Evolutionary conservation across 75 land plant species (phyloP).

Genomic region (Isoetes taiwanensis): DNA sequence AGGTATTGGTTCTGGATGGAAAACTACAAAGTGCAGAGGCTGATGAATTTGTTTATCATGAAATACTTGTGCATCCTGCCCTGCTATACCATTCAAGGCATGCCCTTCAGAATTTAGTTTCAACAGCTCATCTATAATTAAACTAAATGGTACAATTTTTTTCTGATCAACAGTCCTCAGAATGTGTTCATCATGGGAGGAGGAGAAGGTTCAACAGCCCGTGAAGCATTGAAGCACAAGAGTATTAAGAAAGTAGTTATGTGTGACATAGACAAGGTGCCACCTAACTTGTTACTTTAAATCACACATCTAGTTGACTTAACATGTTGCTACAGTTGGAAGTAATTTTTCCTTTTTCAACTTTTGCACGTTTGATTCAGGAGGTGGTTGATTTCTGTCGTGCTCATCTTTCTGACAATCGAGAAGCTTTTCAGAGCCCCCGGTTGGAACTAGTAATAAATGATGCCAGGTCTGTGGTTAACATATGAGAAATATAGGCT

Average conservation of each 20-base stretch:
- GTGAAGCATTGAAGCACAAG: slow-evolving; percentile 69
- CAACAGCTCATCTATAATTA: no score
- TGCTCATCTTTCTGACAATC: slow-evolving; percentile 37
- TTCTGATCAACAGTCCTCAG: slow-evolving; percentile 77
- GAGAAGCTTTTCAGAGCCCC: slow-evolving; percentile 50
- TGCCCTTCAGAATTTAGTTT: no score
- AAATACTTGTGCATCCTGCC: slow-evolving; percentile 80
- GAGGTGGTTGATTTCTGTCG: slow-evolving; percentile 88
- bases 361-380: slow-evolving; percentile 22
- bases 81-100: slow-evolving; percentile 59
- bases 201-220: slow-evolving; percentile 92
- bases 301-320: not conserved
- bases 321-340: not conserved
- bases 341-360: not conserved
- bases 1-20: slow-evolving; percentile 87
- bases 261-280: slow-evolving; percentile 95
- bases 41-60: slow-evolving; percentile 96
- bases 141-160: no score
- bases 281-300: not conserved
- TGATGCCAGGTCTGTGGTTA: slow-evolving; percentile 54
- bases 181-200: slow-evolving; percentile 97
- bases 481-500: not conserved
- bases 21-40: slow-evolving; percentile 88
- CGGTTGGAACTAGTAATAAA: slow-evolving; percentile 81
- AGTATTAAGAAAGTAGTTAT: slow-evolving; percentile 72